Evolutionary conservation across 768 basidiomycete species (phyloP).

Genomic region (Leccinum arenicola): DNA sequence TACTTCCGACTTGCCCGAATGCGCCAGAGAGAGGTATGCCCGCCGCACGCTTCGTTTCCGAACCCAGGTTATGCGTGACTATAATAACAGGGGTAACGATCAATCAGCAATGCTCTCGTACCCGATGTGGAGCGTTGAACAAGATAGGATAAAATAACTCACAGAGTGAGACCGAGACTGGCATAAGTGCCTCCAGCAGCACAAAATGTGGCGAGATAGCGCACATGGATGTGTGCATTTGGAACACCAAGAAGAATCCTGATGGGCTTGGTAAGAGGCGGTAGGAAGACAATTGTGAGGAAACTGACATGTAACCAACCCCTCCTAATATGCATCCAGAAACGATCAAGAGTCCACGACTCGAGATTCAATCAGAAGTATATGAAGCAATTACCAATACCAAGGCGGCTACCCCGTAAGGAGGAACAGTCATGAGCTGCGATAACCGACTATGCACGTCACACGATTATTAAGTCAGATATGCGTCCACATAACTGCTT

Average conservation of each 20-base stretch:
- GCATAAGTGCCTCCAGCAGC: slow-evolving; percentile 45
- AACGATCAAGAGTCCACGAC: slow-evolving; percentile 38
- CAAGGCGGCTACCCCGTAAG: slow-evolving; percentile 44
- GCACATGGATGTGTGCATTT: slow-evolving; percentile 31
- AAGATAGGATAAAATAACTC: too few relatives aligned
- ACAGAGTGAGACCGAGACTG: slow-evolving; percentile 40
- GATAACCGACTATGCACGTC: slow-evolving; percentile 30
- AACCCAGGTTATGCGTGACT: too few relatives aligned
- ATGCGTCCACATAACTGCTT: background rate
- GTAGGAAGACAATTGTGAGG: background rate
- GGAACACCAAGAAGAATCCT: slow-evolving; percentile 35
- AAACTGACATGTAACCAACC: slow-evolving; percentile 41
- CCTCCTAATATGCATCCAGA: slow-evolving; percentile 31
- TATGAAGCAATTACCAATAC: slow-evolving; percentile 38
- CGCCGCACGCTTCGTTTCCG: too few relatives aligned
- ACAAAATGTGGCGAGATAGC: slow-evolving; percentile 46
- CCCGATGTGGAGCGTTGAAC: too few relatives aligned
- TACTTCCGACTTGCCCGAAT: too few relatives aligned
- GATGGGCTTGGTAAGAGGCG: background rate
- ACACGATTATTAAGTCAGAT: background rate
- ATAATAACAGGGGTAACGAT: too few relatives aligned
- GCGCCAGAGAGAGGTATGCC: too few relatives aligned
- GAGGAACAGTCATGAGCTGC: slow-evolving; percentile 52
- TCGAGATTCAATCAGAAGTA: slow-evolving; percentile 42
- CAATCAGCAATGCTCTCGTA: too few relatives aligned